These are phyloP conservation scores for Pseudocercospora crystallina DNA, from an alignment of 2,329 filamentous ascomycete species.

Conservation along the genomic window DNA sequence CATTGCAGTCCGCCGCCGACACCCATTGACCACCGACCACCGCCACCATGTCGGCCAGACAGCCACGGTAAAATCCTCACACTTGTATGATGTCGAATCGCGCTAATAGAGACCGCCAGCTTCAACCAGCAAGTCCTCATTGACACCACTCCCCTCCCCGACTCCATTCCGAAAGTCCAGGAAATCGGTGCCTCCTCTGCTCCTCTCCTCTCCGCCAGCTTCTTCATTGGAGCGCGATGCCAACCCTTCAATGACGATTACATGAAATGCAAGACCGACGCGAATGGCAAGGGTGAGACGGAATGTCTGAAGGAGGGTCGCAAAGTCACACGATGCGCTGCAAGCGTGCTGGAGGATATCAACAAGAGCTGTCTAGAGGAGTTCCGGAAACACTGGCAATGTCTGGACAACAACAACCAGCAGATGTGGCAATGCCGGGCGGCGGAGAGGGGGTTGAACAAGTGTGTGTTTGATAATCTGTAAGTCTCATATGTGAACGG, in stretches of 20 bases:
- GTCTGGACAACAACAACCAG: constrained; percentile 96
- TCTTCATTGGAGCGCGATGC: constrained; percentile 97
- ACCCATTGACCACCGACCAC: constrained; percentile 18
- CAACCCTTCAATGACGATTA: constrained; percentile 96
- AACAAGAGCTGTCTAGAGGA: constrained; percentile 90
- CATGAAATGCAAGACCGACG: constrained; percentile 99
- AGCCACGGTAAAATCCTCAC: constrained; percentile 53
- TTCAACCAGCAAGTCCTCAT: constrained; percentile 93
- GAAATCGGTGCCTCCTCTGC: constrained; percentile 93
- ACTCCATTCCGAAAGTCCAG: constrained; percentile 85
- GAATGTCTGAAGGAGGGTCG: constrained; percentile 96
- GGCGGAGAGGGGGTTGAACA: constrained; percentile 85
- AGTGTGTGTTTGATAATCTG: constrained; percentile 95
- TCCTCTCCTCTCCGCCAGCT: constrained; percentile 85
- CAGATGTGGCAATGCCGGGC: constrained; percentile 93
- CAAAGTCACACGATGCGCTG: constrained; percentile 93
- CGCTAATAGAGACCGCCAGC: constrained; percentile 52
- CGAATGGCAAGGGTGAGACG: constrained; percentile 84
- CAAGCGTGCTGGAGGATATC: constrained; percentile 94
- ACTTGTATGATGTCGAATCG: constrained; percentile 9
- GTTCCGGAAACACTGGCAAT: constrained; percentile 93
- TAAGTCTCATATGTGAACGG: constrained; percentile 49
- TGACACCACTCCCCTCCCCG: constrained; percentile 93
- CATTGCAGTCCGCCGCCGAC: not conserved
- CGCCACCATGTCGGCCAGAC: constrained; percentile 59